Conservation (phyloP, 148 eudicot species). For the Rhododendron simsii region DNA sequence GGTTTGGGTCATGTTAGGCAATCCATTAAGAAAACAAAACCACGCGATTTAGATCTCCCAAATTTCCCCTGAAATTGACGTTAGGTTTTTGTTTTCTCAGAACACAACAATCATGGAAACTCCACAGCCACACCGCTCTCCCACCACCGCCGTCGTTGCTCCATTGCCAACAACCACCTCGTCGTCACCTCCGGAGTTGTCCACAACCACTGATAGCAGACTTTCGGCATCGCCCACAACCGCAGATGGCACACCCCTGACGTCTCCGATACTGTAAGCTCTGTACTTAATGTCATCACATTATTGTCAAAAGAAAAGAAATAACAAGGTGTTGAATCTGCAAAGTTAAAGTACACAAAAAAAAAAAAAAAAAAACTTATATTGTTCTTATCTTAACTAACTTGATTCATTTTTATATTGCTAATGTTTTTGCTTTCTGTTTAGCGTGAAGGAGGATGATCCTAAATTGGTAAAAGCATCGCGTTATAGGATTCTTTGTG, state of each 20-base stretch:
- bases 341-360: not conserved
- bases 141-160: not conserved
- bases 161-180: not conserved
- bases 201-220: not conserved
- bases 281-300: not conserved
- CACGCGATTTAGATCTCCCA: not conserved
- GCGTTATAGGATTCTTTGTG: not conserved
- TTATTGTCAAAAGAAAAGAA: not conserved
- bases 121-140: not conserved
- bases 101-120: not conserved
- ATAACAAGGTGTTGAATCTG: not conserved
- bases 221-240: not conserved
- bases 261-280: not conserved
- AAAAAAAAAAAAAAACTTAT: not conserved
- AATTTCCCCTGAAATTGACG: not conserved
- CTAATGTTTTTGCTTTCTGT: not conserved
- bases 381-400: not conserved
- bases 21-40: not conserved
- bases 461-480: not conserved
- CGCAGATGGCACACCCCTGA: not conserved
- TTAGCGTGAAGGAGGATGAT: not conserved
- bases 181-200: not conserved
- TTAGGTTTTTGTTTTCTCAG: not conserved
- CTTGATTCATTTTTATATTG: not conserved
- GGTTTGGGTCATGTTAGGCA: not conserved